Conservation (phyloP, 1,139 yeast species). For the Eremothecium sinecaudum region DNA sequence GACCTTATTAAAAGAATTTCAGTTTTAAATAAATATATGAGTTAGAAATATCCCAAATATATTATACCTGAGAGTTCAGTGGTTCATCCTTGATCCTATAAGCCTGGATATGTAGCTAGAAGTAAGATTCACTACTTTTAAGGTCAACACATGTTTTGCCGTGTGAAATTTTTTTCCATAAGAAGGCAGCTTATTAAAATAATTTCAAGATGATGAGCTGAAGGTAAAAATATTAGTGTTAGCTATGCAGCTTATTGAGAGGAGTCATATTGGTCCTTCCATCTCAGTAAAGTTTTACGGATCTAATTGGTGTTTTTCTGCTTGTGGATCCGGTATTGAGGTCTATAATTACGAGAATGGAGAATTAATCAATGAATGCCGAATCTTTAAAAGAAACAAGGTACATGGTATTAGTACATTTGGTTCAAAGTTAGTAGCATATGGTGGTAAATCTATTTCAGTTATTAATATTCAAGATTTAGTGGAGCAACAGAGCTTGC, state of each 20-base stretch:
- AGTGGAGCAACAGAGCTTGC: slow-evolving; percentile 17
- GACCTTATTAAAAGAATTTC: too few species aligned
- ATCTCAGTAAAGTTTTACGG: slow-evolving; percentile 47
- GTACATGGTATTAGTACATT: slow-evolving; percentile 59
- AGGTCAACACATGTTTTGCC: too few species aligned
- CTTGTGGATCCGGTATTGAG: slow-evolving; percentile 63
- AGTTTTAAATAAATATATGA: too few species aligned
- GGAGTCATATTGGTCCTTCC: slow-evolving; percentile 53
- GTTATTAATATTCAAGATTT: slow-evolving; percentile 34
- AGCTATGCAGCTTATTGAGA: slow-evolving; percentile 11
- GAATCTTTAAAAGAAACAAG: slow-evolving; percentile 59
- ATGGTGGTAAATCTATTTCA: slow-evolving; percentile 66
- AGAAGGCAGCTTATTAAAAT: too few species aligned
- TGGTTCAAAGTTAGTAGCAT: slow-evolving; percentile 37
- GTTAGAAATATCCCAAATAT: too few species aligned
- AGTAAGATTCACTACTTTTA: too few species aligned
- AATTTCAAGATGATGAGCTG: too few species aligned
- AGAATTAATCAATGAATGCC: slow-evolving; percentile 34
- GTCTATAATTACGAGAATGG: slow-evolving; percentile 42
- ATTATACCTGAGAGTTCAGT: too few species aligned
- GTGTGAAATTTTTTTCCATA: too few species aligned
- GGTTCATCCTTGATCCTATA: too few species aligned
- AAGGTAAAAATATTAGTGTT: too few species aligned
- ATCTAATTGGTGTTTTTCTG: slow-evolving; percentile 42
- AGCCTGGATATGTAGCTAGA: too few species aligned